These are phyloP conservation scores for Drosera spatulata DNA, from an alignment of 179 eudicot species.

Conservation along the genomic window DNA sequence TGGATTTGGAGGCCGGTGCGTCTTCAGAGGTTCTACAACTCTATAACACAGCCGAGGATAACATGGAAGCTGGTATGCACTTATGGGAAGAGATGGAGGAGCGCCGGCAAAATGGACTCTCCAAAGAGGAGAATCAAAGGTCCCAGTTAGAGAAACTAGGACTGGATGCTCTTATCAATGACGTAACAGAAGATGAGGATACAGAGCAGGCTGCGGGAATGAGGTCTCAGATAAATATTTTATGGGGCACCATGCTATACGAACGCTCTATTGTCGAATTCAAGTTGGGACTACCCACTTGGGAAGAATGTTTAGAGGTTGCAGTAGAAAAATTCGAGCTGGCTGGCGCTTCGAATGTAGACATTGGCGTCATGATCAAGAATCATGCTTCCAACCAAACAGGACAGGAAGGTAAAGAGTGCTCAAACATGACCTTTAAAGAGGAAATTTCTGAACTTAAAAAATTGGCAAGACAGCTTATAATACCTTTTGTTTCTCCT, in stretches of 20 bases:
- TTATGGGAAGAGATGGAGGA: slow-evolving; percentile 65
- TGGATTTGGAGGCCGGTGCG: slow-evolving; percentile 37
- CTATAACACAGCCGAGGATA: slow-evolving; percentile 46
- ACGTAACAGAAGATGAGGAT: slow-evolving; percentile 61
- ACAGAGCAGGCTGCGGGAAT: slow-evolving; percentile 56
- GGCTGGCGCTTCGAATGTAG: slow-evolving; percentile 79
- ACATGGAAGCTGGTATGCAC: slow-evolving; percentile 45
- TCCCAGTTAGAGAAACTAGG: slow-evolving; percentile 52
- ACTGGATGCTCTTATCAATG: slow-evolving; percentile 49
- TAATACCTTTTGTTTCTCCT: not conserved
- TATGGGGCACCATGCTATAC: slow-evolving; percentile 88
- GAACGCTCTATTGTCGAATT: slow-evolving; percentile 90
- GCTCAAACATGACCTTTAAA: not conserved
- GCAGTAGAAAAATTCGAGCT: slow-evolving; percentile 89
- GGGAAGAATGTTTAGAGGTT: slow-evolving; percentile 96
- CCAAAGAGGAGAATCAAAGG: slow-evolving; percentile 56
- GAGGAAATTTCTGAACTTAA: not conserved
- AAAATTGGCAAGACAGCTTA: slow-evolving; percentile 1
- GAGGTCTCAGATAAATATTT: slow-evolving; percentile 73
- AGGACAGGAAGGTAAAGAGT: slow-evolving; percentile 49
- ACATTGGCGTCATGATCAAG: slow-evolving; percentile 86
- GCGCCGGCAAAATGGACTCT: slow-evolving; percentile 36
- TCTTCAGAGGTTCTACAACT: slow-evolving; percentile 37
- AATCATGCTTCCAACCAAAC: slow-evolving; percentile 86
- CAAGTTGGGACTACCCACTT: slow-evolving; percentile 62